Conservation (phyloP, 441 rosid genomes). For the Eruca vesicaria region DNA sequence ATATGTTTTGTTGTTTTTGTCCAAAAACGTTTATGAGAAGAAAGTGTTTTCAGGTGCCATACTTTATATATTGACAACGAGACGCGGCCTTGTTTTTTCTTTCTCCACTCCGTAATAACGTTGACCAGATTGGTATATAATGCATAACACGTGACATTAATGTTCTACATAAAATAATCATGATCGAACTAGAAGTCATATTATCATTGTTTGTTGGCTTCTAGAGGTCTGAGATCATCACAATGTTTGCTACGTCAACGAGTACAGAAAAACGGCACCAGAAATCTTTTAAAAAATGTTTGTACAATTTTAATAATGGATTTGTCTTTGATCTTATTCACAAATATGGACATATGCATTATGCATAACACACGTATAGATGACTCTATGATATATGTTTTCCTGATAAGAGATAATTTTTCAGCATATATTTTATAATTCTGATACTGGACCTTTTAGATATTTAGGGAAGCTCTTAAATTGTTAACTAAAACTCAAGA, state of each 20-base stretch:
- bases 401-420: no score
- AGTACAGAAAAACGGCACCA: not conserved
- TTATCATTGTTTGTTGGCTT: not conserved
- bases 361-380: slow-evolving; percentile 5
- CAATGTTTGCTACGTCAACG: slow-evolving; percentile 16
- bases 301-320: not conserved
- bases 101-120: slow-evolving; percentile 1
- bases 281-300: not conserved
- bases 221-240: slow-evolving; percentile 17
- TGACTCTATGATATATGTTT: not conserved
- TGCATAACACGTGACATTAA: slow-evolving; percentile 27
- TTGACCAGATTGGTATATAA: slow-evolving; percentile 19
- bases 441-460: no score
- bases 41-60: slow-evolving; percentile 11
- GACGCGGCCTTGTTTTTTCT: slow-evolving; percentile 12
- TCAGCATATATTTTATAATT: no score
- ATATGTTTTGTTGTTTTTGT: not conserved
- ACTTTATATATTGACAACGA: slow-evolving; percentile 24
- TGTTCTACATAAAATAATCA: not conserved
- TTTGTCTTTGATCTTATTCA: not conserved
- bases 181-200: not conserved
- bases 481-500: no score
- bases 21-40: slow-evolving; percentile 9
- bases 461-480: no score
- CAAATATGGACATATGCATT: slow-evolving; percentile 20